A percentile compares a stretch with the other conserved stretches of the same genome.
Conservation (phyloP, 805 yeast genomes). For the Kluyveromyces lactis region DNA sequence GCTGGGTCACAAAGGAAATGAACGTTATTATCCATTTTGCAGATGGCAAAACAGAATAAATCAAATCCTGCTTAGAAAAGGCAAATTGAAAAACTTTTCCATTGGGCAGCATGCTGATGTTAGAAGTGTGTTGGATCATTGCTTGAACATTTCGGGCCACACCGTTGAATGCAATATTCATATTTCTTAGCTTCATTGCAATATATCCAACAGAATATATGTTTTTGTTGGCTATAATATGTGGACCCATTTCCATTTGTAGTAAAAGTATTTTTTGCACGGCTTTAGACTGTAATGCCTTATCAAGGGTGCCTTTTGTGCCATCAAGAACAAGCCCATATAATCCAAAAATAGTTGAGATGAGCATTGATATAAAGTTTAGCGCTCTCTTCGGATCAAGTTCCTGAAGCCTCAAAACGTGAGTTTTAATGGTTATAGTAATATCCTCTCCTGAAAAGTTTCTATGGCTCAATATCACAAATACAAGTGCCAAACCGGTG, state of each 20-base stretch:
- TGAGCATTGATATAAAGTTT: slow-evolving; percentile 20
- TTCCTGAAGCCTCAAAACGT: slow-evolving; percentile 16
- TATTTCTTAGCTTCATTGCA: slow-evolving; percentile 25
- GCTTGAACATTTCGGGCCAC: slow-evolving; percentile 26
- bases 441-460: slow-evolving; percentile 29
- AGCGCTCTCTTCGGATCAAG: slow-evolving; percentile 19
- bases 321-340: slow-evolving; percentile 30
- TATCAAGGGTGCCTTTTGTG: slow-evolving; percentile 29
- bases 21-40: slow-evolving; percentile 83
- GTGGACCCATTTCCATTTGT: slow-evolving; percentile 28
- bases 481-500: slow-evolving; percentile 28
- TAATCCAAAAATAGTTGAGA: slow-evolving; percentile 24
- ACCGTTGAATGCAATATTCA: slow-evolving; percentile 28
- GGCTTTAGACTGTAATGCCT: slow-evolving; percentile 29
- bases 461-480: slow-evolving; percentile 28
- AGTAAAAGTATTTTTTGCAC: slow-evolving; percentile 28
- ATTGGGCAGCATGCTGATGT: slow-evolving; percentile 35
- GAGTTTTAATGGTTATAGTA: slow-evolving; percentile 28
- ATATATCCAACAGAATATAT: slow-evolving; percentile 27
- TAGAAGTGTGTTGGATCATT: slow-evolving; percentile 26
- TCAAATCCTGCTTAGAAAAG: slow-evolving; percentile 51
- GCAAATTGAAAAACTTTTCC: slow-evolving; percentile 41
- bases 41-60: slow-evolving; percentile 62
- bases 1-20: slow-evolving; percentile 64
- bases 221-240: slow-evolving; percentile 16